Evolutionary conservation across 352 stramenopile genomes (phyloP).

Genomic region (Phytophthora sp.): DNA sequence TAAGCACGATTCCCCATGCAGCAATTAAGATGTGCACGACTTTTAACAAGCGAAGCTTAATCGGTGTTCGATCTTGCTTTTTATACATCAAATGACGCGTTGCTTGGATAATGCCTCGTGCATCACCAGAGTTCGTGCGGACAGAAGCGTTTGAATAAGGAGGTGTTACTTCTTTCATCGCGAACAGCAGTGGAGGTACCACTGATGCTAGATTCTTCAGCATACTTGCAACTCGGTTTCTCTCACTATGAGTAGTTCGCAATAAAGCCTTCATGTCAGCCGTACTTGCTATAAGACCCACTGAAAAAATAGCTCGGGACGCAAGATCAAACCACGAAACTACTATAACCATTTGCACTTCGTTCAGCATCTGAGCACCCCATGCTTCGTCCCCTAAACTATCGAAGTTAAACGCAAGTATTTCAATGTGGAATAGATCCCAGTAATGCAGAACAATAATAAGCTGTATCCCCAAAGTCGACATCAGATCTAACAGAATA

Average conservation of each 20-base stretch:
- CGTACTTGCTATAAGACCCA: conserved; percentile 6
- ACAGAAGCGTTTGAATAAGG: too few species aligned
- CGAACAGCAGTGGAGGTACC: too few species aligned
- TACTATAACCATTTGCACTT: conserved; percentile 25
- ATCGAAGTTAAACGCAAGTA: conserved; percentile 2
- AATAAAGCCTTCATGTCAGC: conserved; percentile 17
- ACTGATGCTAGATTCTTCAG: too few species aligned
- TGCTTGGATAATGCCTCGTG: too few species aligned
- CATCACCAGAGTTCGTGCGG: too few species aligned
- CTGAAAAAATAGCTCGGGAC: conserved; percentile 7
- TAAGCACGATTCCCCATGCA: conserved; percentile 10
- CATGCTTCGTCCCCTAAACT: not conserved
- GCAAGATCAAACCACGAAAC: conserved; percentile 19
- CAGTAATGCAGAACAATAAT: conserved; percentile 16
- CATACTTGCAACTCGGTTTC: too few species aligned
- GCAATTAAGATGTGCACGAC: conserved; percentile 4
- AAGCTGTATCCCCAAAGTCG: conserved; percentile 15
- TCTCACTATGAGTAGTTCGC: not conserved
- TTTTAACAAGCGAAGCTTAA: not conserved
- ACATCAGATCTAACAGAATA: conserved; percentile 21
- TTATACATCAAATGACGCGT: too few species aligned
- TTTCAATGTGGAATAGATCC: not conserved
- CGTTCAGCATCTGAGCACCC: conserved; percentile 14
- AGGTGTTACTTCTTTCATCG: too few species aligned
- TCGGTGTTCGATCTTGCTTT: not conserved